These are phyloP conservation scores for Cystobasidiopsis lactophilus DNA, from an alignment of 768 basidiomycete genomes.

Conservation along the genomic window DNA sequence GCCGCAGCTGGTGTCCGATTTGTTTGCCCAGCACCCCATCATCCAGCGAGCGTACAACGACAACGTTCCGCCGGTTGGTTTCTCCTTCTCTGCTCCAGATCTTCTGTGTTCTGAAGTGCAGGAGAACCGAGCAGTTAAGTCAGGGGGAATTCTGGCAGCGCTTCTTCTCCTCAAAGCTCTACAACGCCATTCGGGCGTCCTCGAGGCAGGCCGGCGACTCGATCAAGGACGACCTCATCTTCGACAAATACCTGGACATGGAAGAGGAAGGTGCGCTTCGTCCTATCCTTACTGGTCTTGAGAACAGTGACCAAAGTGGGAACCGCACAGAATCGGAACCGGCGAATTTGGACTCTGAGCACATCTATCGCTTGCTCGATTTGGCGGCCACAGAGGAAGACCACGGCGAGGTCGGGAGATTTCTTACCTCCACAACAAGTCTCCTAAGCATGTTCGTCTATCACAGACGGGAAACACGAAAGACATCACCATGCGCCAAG, in stretches of 20 bases:
- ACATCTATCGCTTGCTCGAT: slow-evolving; percentile 55
- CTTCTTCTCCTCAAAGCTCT: slow-evolving; percentile 87
- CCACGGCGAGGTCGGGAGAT: slow-evolving; percentile 49
- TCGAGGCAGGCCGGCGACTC: slow-evolving; percentile 47
- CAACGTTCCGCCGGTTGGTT: slow-evolving; percentile 66
- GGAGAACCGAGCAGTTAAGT: too few relatives aligned
- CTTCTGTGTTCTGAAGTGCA: background rate
- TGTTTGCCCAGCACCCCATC: slow-evolving; percentile 93
- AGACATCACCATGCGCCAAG: slow-evolving; percentile 90
- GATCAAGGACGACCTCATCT: slow-evolving; percentile 73
- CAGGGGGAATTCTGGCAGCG: slow-evolving; percentile 91
- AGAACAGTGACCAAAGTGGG: too few relatives aligned
- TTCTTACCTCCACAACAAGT: background rate
- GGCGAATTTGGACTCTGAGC: slow-evolving; percentile 35
- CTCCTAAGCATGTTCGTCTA: background rate
- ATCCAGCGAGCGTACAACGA: slow-evolving; percentile 78
- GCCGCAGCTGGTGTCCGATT: slow-evolving; percentile 75
- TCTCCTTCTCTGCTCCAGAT: background rate
- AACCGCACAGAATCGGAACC: slow-evolving; percentile 54
- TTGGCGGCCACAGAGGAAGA: slow-evolving; percentile 75
- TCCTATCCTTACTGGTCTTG: too few relatives aligned
- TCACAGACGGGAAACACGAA: slow-evolving; percentile 61
- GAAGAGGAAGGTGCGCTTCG: slow-evolving; percentile 62
- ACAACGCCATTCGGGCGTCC: slow-evolving; percentile 73
- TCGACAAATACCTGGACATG: slow-evolving; percentile 87